These are phyloP conservation scores for Fusarium begoniae DNA, from an alignment of 2,329 filamentous ascomycete species.

Conservation along the genomic window DNA sequence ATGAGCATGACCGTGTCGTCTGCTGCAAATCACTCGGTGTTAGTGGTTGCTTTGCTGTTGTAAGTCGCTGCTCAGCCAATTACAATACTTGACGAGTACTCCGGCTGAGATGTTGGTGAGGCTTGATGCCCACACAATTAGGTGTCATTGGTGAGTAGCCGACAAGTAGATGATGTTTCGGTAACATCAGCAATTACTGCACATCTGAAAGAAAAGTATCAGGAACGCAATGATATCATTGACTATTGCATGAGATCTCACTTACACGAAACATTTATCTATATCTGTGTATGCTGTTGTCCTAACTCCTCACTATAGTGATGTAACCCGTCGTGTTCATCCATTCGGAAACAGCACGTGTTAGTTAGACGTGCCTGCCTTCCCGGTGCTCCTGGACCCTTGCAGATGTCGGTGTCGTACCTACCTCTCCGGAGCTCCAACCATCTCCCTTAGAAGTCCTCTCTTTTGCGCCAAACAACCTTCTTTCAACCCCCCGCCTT, in stretches of 20 bases:
- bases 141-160: slow-evolving; percentile 21
- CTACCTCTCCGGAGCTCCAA: slow-evolving; percentile 32
- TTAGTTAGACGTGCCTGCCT: slow-evolving; percentile 17
- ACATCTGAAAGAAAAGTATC: neutral
- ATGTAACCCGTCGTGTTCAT: slow-evolving; percentile 2
- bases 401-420: slow-evolving; percentile 21
- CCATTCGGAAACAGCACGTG: slow-evolving; percentile 12
- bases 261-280: neutral
- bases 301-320: neutral
- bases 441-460: slow-evolving; percentile 11
- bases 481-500: slow-evolving; percentile 29
- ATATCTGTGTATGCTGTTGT: neutral
- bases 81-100: slow-evolving; percentile 25
- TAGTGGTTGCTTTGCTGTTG: slow-evolving; percentile 30
- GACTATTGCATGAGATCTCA: neutral
- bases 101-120: slow-evolving; percentile 17
- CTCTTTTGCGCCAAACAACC: slow-evolving; percentile 33
- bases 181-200: neutral
- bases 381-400: slow-evolving; percentile 26
- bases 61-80: slow-evolving; percentile 27
- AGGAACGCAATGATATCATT: slow-evolving; percentile 18
- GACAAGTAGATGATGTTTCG: slow-evolving; percentile 13
- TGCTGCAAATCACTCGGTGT: slow-evolving; percentile 34
- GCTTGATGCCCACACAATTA: slow-evolving; percentile 12
- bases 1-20: slow-evolving; percentile 35